These are phyloP conservation scores for Conoideocrella luteorostrata DNA, from an alignment of 2,329 filamentous ascomycete genomes.

Conservation along the genomic window DNA sequence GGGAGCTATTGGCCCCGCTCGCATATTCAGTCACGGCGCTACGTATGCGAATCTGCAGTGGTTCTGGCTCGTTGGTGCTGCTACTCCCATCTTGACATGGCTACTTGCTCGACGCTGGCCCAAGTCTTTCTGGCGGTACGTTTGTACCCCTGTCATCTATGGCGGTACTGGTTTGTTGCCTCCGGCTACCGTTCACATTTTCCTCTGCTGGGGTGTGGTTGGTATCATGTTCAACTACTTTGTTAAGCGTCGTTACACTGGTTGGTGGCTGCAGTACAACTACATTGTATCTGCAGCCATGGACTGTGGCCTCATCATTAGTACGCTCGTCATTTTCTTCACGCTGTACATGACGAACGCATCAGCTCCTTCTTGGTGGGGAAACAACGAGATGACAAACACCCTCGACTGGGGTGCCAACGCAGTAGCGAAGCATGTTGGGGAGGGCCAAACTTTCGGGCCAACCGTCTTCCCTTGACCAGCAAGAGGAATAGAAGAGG, in stretches of 20 bases:
- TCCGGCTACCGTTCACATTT: constrained; percentile 64
- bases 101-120: constrained; percentile 55
- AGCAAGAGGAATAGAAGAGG: background rate
- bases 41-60: constrained; percentile 60
- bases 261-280: constrained; percentile 76
- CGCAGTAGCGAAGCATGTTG: constrained; percentile 37
- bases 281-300: constrained; percentile 67
- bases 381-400: constrained; percentile 41
- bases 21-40: constrained; percentile 59
- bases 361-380: constrained; percentile 55
- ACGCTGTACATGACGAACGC: constrained; percentile 55
- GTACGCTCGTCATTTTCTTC: constrained; percentile 64
- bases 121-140: constrained; percentile 54
- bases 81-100: constrained; percentile 59
- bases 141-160: constrained; percentile 63
- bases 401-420: constrained; percentile 39
- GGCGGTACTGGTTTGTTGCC: constrained; percentile 58
- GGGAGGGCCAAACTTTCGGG: constrained; percentile 43
- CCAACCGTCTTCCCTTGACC: constrained; percentile 25
- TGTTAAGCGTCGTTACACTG: constrained; percentile 57
- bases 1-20: constrained; percentile 64
- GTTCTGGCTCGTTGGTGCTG: constrained; percentile 64
- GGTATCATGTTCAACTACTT: constrained; percentile 64
- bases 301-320: constrained; percentile 60
- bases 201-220: constrained; percentile 63